phyloP scores from a whole-genome alignment of 176 grass and related monocot species.

The Thalia dealbata region DNA sequence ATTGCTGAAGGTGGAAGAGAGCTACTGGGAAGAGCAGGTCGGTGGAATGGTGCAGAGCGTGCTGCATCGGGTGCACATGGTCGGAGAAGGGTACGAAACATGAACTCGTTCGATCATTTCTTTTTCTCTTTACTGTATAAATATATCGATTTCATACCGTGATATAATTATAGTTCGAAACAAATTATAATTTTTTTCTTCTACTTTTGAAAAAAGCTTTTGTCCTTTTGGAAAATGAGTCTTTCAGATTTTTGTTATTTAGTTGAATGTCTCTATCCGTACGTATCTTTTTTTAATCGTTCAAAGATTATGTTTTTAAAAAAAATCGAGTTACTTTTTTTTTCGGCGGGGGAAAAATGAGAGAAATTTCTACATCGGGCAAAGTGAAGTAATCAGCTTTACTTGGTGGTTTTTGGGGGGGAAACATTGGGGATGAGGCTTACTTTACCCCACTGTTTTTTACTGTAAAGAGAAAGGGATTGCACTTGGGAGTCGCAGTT shows the following conservation, averaged over 20 bases:
- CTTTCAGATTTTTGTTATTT: not conserved
- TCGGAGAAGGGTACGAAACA: conserved; percentile 77
- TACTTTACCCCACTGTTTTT: not conserved
- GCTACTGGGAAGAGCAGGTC: conserved; percentile 67
- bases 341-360: not conserved
- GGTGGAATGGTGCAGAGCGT: conserved; percentile 48
- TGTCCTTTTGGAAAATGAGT: not conserved
- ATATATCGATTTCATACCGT: not conserved
- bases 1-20: conserved; percentile 71
- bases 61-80: conserved; percentile 75
- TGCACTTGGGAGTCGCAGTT: not conserved
- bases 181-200: not conserved
- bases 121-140: conserved; percentile 21
- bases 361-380: not conserved
- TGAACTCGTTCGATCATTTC: not conserved
- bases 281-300: not conserved
- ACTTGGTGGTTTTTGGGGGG: not conserved
- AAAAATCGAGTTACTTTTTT: not conserved
- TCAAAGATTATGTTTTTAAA: not conserved
- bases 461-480: not conserved
- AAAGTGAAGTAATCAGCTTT: not conserved
- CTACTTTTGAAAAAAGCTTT: not conserved
- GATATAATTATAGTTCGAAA: not conserved
- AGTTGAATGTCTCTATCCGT: not conserved
- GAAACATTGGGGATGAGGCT: not conserved